phyloP scores from a whole-genome alignment of 1,284 basidiomycete species.

The Leccinum olivaceoglutinosum region DNA sequence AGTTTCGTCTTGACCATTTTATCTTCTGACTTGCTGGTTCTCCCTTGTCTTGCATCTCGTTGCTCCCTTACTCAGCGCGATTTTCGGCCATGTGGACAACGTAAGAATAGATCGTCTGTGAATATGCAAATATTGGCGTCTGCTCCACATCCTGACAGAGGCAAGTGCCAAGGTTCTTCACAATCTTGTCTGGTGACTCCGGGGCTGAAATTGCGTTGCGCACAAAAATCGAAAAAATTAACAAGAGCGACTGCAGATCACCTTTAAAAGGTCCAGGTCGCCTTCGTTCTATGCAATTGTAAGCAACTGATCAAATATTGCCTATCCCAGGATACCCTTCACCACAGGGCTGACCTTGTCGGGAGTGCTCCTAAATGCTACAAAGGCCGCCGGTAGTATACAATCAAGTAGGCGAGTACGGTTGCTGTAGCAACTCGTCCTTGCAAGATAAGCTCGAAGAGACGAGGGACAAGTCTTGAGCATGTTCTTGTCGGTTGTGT shows the following conservation, averaged over 20 bases:
- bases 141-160: conserved; percentile 88
- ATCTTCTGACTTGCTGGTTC: conserved; percentile 41
- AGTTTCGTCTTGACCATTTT: conserved; percentile 52
- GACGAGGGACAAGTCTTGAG: conserved; percentile 90
- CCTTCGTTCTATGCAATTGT: conserved; percentile 69
- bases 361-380: conserved; percentile 79
- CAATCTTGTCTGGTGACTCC: conserved; percentile 82
- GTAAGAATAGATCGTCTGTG: conserved; percentile 69
- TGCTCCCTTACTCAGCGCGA: conserved; percentile 34
- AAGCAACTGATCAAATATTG: conserved; percentile 2
- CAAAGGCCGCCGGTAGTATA: conserved; percentile 80
- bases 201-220: conserved; percentile 51
- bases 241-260: conserved; percentile 87
- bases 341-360: conserved; percentile 96
- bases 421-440: conserved; percentile 80
- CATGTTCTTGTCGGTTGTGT: conserved; percentile 95
- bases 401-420: conserved; percentile 73
- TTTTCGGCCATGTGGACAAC: conserved; percentile 44
- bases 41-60: conserved; percentile 41
- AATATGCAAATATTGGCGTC: conserved; percentile 83
- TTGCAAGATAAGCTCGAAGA: conserved; percentile 71
- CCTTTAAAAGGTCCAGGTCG: conserved; percentile 79
- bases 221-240: conserved; percentile 84
- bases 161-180: conserved; percentile 97
- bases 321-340: conserved; percentile 60